Conservation (phyloP, 1,284 basidiomycete species). For the Xerocomus amazonicus region DNA sequence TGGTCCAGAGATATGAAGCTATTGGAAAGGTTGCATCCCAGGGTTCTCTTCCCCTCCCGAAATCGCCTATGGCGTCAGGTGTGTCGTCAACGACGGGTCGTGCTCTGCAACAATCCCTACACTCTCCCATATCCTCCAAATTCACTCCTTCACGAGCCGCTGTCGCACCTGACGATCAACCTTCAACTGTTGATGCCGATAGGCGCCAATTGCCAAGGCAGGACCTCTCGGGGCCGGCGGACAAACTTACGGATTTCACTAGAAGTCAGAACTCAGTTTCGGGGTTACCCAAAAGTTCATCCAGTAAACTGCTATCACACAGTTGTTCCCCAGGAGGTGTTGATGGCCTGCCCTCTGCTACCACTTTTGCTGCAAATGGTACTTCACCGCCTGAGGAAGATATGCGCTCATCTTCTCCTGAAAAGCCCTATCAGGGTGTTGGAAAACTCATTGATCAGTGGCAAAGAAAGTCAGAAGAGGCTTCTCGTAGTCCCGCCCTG, state of each 20-base stretch:
- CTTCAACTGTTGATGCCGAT: constrained; percentile 16
- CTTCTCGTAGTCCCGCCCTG: constrained; percentile 30
- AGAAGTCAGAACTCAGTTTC: constrained; percentile 16
- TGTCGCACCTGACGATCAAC: constrained; percentile 10
- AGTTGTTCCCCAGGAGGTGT: constrained; percentile 15
- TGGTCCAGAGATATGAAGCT: constrained; percentile 75
- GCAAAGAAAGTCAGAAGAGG: constrained; percentile 73
- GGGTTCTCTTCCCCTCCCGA: constrained; percentile 28
- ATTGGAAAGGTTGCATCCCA: constrained; percentile 39
- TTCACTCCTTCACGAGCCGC: constrained; percentile 22
- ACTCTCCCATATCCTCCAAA: constrained; percentile 28
- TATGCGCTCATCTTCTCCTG: constrained; percentile 56
- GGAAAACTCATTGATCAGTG: constrained; percentile 79
- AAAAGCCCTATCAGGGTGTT: constrained; percentile 74
- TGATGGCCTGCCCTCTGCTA: constrained; percentile 25
- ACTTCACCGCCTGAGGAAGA: constrained; percentile 33
- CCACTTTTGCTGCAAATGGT: constrained; percentile 20
- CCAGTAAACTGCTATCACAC: constrained; percentile 21
- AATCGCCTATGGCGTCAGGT: constrained; percentile 27
- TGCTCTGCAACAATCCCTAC: constrained; percentile 17
- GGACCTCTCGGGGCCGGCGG: constrained; percentile 15
- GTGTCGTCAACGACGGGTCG: constrained; percentile 23
- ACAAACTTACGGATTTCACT: constrained; percentile 14
- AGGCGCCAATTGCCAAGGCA: constrained; percentile 20
- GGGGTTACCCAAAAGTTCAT: constrained; percentile 23